Base-by-base conservation (phyloP, 2,329 filamentous ascomycete species). In the Pseudogymnoascus verrucosus region DNA sequence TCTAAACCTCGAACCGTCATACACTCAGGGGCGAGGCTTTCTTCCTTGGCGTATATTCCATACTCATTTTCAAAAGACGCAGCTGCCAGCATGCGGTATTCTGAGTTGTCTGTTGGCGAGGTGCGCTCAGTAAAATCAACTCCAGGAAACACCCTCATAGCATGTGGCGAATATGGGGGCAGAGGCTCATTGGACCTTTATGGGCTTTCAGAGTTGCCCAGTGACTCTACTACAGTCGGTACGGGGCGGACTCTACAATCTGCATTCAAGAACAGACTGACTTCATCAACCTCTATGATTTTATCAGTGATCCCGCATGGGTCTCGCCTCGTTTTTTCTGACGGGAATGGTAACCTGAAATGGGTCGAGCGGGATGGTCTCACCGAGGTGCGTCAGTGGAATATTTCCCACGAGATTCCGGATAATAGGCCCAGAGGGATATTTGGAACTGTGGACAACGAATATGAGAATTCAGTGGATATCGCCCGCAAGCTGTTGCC, bases 111-210 rank as follows among this genome's bases (percentile, higher is more conserved):
- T 10, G 74, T 79, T 62, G 81, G 83, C 63, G 80, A 80, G 67
- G 78, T 85, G 11, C 77, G 74, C 66, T 76, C 78, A 16, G 80
- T 80, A n/a, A 88, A 88, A 68, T 75, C 71, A n/a, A 73, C 74
- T 0, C 70, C 76, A 11, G 82, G 87, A 0, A 80, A 87, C 54
- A 92, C 89, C 0, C 76, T 97, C 26, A 83, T 96, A 61, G 90
- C 91, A 2, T 90, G 89, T 40, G 93, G 93, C 4, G 90, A 93
- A 72, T 97, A 97, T 77, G 96, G 95, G 69, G 91, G 89, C 34
- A 93, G 95, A 74, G 93, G 93, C 0, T 93, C 89, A 0, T 79
- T 98, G 1, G 93, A 98, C 72, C 78, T 96, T n/a, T 96, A 96
- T 74, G 86, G 86, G 12, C 76, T 91, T 1, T 78, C 76, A 23